A percentile compares a stretch with the other conserved stretches of the same genome.
These are phyloP conservation scores for Polygonum maritimum DNA, from an alignment of 148 eudicot species.

Conservation along the genomic window DNA sequence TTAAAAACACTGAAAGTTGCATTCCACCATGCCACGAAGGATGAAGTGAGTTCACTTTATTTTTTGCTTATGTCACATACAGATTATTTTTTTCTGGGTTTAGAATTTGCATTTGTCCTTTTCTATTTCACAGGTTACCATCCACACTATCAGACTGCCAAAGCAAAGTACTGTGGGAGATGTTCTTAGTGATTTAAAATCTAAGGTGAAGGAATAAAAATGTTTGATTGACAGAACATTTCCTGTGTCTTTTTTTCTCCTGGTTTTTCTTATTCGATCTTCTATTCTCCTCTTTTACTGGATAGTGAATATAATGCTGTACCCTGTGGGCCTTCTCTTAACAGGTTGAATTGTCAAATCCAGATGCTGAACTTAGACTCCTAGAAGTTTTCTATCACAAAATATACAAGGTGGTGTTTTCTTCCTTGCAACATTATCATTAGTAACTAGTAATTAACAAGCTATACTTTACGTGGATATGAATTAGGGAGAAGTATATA, in stretches of 20 bases:
- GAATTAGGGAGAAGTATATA: background rate
- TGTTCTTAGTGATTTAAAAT: conserved; percentile 60
- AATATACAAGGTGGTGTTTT: conserved; percentile 32
- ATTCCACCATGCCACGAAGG: conserved; percentile 62
- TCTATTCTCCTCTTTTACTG: background rate
- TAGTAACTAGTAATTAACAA: background rate
- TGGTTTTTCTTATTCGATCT: background rate
- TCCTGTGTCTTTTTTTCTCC: background rate
- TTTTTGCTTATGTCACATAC: background rate
- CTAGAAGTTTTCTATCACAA: conserved; percentile 49
- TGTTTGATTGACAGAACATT: background rate
- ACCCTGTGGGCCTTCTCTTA: conserved; percentile 1
- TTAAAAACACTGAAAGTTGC: conserved; percentile 77
- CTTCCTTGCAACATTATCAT: background rate
- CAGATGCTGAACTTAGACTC: conserved; percentile 39
- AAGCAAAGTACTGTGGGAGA: conserved; percentile 83
- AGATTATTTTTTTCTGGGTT: background rate
- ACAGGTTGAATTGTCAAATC: conserved; percentile 68
- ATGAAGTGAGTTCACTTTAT: conserved; percentile 45
- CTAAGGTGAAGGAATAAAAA: conserved; percentile 33
- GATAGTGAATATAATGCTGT: background rate
- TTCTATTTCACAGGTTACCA: conserved; percentile 30
- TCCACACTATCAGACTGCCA: conserved; percentile 65
- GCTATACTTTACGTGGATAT: background rate
- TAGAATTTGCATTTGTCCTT: background rate